Conservation (phyloP, 129 eudicot species). For the carrot (Daucus carota) region DH1_v3.0 NC_030385.2:26786001-26786500, state of each 20-base stretch:
- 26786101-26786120: too few species aligned
- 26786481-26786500: too few species aligned
- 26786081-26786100: too few species aligned
- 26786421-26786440: too few species aligned
- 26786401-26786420: too few species aligned
- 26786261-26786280: not conserved
- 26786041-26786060: too few species aligned
- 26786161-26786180: too few species aligned
- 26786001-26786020: too few species aligned
- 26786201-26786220: not conserved
- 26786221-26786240: not conserved
- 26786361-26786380: not conserved
- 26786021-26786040: too few species aligned
- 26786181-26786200: not conserved
- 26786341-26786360: not conserved
- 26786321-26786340: too few species aligned
- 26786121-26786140: too few species aligned
- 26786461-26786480: not conserved
- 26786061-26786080: not conserved
- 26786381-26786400: not conserved
- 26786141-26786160: too few species aligned
- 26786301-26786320: not conserved
- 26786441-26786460: not conserved
- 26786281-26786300: not conserved
- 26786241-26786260: not conserved